Evolutionary conservation across 2,329 filamentous ascomycete genomes (phyloP).

Genomic region (Alternaria sp.): DNA sequence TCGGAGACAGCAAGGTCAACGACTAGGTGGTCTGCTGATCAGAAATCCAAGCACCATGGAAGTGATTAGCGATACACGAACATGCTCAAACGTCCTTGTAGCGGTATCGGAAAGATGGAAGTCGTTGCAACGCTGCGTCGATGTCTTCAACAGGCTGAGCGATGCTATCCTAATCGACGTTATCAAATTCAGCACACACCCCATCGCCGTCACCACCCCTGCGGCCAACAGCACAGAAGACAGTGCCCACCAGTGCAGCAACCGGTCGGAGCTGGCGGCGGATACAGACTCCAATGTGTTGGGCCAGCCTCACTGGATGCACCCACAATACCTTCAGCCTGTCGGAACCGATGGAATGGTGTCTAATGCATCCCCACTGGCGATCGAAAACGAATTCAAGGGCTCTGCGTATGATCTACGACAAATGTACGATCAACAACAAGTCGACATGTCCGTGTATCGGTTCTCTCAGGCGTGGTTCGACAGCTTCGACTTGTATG

Average conservation of each 20-base stretch:
- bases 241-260: neutral
- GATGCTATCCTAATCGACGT: neutral
- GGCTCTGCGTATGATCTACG: neutral
- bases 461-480: neutral
- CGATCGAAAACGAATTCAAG: neutral
- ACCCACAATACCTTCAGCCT: neutral
- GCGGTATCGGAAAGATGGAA: neutral
- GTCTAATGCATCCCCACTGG: neutral
- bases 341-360: neutral
- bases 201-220: neutral
- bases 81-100: neutral
- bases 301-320: neutral
- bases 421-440: neutral
- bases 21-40: neutral
- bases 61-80: neutral
- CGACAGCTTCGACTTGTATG: neutral
- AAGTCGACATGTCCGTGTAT: neutral
- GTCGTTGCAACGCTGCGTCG: neutral
- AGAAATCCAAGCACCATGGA: neutral
- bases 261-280: neutral
- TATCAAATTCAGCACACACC: neutral
- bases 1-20: neutral
- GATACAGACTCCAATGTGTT: neutral
- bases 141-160: neutral
- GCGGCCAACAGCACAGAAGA: neutral